phyloP scores from a whole-genome alignment of 179 eudicot genomes.

The Vitellaria paradoxa region DNA sequence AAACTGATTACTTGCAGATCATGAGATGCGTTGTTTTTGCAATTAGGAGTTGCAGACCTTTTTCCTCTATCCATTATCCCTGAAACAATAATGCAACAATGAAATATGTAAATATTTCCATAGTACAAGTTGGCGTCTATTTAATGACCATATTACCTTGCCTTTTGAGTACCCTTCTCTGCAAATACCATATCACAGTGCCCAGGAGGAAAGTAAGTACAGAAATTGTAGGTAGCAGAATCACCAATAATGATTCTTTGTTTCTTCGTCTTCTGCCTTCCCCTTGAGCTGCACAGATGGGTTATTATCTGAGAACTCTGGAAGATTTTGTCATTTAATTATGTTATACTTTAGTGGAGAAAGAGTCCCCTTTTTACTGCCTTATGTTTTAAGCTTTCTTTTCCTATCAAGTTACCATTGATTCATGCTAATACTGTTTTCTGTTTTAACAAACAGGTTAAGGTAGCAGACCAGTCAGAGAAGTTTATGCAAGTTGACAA shows the following conservation, averaged over 20 bases:
- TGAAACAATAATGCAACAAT: conserved; percentile 27
- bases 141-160: conserved; percentile 36
- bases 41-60: not conserved
- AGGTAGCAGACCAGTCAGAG: not conserved
- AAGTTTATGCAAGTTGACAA: not conserved
- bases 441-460: not conserved
- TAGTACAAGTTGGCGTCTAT: conserved; percentile 33
- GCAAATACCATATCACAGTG: conserved; percentile 20
- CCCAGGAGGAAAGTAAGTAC: not conserved
- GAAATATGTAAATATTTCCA: conserved; percentile 25
- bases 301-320: not conserved
- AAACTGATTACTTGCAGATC: conserved; percentile 15
- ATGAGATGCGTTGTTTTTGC: not conserved
- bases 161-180: conserved; percentile 30
- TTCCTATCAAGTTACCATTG: not conserved
- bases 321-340: not conserved
- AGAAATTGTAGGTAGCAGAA: conserved; percentile 9
- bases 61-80: conserved; percentile 18
- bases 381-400: not conserved
- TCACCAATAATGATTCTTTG: not conserved
- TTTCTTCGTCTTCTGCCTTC: not conserved
- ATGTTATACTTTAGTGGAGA: not conserved
- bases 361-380: not conserved
- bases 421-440: not conserved
- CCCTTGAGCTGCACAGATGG: conserved; percentile 16